Conservation (phyloP, 148 eudicot species). For the Silene latifolia region DNA sequence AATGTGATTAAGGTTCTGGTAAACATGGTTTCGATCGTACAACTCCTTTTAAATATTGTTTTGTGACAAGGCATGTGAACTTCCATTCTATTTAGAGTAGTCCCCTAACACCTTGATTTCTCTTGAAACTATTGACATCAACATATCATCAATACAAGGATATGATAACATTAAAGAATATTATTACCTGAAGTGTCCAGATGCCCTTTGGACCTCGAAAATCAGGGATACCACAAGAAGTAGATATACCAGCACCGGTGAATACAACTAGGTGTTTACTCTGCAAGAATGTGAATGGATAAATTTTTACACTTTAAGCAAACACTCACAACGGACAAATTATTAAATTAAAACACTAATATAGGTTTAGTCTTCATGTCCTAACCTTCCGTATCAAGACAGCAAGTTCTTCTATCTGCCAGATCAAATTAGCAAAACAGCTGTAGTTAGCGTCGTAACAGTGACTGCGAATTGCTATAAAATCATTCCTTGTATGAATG, state of each 20-base stretch:
- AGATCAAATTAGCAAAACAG: conserved; percentile 13
- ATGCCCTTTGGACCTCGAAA: conserved; percentile 97
- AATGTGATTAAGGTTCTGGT: not conserved
- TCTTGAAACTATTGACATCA: not conserved
- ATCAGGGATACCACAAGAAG: conserved; percentile 97
- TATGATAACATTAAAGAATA: conserved; percentile 4
- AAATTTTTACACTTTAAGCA: not conserved
- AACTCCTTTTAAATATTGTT: not conserved
- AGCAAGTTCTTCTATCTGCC: conserved; percentile 79
- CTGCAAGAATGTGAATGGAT: conserved; percentile 38
- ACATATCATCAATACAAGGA: not conserved
- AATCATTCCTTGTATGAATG: not conserved
- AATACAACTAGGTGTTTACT: conserved; percentile 95
- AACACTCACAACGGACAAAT: not conserved
- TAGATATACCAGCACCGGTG: conserved; percentile 98
- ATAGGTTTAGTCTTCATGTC: not conserved
- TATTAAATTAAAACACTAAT: not conserved
- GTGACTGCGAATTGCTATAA: not conserved
- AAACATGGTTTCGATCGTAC: not conserved
- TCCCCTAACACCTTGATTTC: not conserved
- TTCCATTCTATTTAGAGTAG: conserved; percentile 7
- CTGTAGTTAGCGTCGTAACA: conserved; percentile 21
- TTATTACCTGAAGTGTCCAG: conserved; percentile 96
- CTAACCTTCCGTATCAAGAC: conserved; percentile 70
- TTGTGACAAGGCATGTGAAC: not conserved